Evolutionary conservation across 108 stramenopile genomes (phyloP).

Genomic region (Fragilariopsis cylindrus): DNA sequence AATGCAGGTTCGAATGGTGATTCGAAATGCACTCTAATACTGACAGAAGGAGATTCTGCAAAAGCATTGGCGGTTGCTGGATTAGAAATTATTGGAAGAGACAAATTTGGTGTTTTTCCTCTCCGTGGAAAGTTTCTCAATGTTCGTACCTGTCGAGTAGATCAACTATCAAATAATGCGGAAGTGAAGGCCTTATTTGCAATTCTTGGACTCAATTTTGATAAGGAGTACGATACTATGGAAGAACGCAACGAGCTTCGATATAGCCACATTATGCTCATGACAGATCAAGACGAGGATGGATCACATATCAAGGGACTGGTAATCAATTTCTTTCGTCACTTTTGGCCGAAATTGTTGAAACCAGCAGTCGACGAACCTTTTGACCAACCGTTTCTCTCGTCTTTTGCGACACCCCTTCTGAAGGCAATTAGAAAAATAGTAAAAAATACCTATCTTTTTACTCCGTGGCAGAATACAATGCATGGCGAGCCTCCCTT

Average conservation of each 20-base stretch:
- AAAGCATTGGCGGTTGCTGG: constrained; percentile 97
- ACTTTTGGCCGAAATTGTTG: constrained; percentile 90
- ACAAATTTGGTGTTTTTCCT: constrained; percentile 96
- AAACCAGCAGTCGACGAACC: constrained; percentile 56
- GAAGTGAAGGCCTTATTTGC: constrained; percentile 86
- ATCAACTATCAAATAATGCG: constrained; percentile 90
- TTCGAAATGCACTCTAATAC: constrained; percentile 88
- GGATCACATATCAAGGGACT: constrained; percentile 95
- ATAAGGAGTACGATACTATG: constrained; percentile 70
- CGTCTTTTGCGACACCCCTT: constrained; percentile 88
- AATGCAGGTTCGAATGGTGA: constrained; percentile 70
- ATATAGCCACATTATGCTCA: constrained; percentile 92
- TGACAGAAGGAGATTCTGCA: constrained; percentile 99
- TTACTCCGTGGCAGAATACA: constrained; percentile 84
- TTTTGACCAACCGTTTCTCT: constrained; percentile 62
- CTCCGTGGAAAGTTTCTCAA: constrained; percentile 98
- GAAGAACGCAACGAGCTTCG: constrained; percentile 71
- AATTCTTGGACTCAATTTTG: constrained; percentile 89
- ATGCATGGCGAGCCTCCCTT: constrained; percentile 69
- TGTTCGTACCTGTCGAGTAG: constrained; percentile 88
- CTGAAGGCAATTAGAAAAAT: constrained; percentile 70
- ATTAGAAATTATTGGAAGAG: constrained; percentile 94
- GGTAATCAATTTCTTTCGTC: constrained; percentile 89
- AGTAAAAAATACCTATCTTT: constrained; percentile 63
- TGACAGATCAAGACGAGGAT: constrained; percentile 91